A percentile compares a stretch with the other conserved stretches of the same genome.
These are phyloP conservation scores for Eucalyptus leucophloia DNA, from an alignment of 345 rosid genomes.

Conservation along the genomic window DNA sequence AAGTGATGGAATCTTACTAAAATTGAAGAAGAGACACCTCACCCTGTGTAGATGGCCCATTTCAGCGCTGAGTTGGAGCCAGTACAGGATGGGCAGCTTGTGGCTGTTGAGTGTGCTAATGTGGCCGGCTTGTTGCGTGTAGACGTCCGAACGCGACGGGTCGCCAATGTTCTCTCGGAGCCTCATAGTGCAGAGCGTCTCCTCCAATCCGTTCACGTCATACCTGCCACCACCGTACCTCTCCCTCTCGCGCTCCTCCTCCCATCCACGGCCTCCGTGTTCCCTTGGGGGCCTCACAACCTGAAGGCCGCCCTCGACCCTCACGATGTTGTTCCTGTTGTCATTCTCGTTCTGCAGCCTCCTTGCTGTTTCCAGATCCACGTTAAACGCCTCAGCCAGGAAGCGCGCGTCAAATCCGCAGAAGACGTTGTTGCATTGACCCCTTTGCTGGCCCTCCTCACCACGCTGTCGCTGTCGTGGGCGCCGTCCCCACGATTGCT, in stretches of 20 bases:
- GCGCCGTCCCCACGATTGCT: background rate
- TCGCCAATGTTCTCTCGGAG: slow-evolving; percentile 47
- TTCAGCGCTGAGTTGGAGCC: slow-evolving; percentile 47
- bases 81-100: slow-evolving; percentile 49
- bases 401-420: slow-evolving; percentile 36
- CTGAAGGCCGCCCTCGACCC: slow-evolving; percentile 33
- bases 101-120: slow-evolving; percentile 36
- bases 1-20: background rate
- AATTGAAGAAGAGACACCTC: background rate
- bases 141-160: slow-evolving; percentile 47
- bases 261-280: slow-evolving; percentile 9
- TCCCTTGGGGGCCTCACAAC: slow-evolving; percentile 30
- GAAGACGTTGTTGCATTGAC: slow-evolving; percentile 35
- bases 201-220: slow-evolving; percentile 48
- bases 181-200: slow-evolving; percentile 62
- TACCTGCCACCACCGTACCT: background rate
- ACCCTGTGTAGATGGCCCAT: slow-evolving; percentile 21
- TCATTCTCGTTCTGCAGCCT: slow-evolving; percentile 33
- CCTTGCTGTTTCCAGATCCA: slow-evolving; percentile 20
- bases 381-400: slow-evolving; percentile 50
- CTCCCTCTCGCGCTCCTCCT: background rate
- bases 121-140: slow-evolving; percentile 43
- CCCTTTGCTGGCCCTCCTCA: slow-evolving; percentile 1
- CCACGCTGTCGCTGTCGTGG: background rate
- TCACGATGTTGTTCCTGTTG: slow-evolving; percentile 48